phyloP scores from a whole-genome alignment of 2,329 filamentous ascomycete genomes.

The Epichloe sibirici region DNA sequence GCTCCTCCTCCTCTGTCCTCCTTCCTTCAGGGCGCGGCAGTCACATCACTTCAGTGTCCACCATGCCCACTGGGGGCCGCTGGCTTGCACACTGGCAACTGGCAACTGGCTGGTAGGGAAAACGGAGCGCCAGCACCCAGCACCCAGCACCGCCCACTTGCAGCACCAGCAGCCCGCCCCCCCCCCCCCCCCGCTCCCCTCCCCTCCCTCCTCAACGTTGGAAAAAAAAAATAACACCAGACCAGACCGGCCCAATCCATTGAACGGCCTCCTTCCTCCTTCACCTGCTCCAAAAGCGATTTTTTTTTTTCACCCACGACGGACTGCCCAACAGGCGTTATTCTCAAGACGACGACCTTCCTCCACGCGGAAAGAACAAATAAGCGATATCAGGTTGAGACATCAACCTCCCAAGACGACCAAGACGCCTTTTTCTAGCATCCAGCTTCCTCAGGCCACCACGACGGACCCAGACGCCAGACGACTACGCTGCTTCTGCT shows the following conservation, averaged over 20 bases:
- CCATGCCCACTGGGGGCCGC: too few species aligned
- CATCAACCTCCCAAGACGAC: slow-evolving; percentile 5
- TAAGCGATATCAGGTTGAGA: not conserved
- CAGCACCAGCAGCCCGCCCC: not conserved
- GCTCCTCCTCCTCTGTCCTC: too few species aligned
- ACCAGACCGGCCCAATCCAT: not conserved
- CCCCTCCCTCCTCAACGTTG: not conserved
- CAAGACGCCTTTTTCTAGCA: slow-evolving; percentile 1
- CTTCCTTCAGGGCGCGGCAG: too few species aligned
- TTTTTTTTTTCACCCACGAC: slow-evolving; percentile 1
- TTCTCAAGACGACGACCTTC: not conserved
- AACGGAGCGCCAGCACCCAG: not conserved
- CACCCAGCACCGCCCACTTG: not conserved
- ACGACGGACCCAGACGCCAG: not conserved
- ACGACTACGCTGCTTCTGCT: slow-evolving; percentile 5
- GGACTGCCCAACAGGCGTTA: slow-evolving; percentile 5
- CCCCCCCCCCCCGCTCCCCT: not conserved
- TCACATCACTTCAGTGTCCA: not conserved
- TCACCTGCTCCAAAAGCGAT: slow-evolving; percentile 3
- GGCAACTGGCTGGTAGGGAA: not conserved
- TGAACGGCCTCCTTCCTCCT: not conserved
- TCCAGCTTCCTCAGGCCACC: not conserved
- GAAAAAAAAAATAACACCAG: slow-evolving; percentile 4
- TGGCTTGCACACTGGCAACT: not conserved
- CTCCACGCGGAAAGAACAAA: not conserved